Base-by-base conservation (phyloP, 1,139 yeast genomes). In the Magnusiomyces sp. region DNA sequence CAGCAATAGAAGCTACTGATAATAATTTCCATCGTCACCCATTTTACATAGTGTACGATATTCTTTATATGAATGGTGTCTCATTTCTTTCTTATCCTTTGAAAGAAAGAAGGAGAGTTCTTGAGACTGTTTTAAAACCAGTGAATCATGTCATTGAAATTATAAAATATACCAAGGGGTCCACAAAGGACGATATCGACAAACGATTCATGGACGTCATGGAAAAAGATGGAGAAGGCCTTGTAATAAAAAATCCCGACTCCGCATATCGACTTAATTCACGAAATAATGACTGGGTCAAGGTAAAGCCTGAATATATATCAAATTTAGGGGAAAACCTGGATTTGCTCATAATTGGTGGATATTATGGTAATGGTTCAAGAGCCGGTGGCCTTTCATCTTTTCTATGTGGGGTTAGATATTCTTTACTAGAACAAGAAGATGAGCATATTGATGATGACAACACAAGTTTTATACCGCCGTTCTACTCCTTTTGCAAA, bases 271-370 rank as follows among this genome's bases (percentile, higher is more conserved):
- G 68, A 5, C 73, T 85, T 13, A 89, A 80, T 19, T 74, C 73
- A 45, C 69, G 90, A 49, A 73, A 74, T 44, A 74, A 74, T 31
- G 69, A 73, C 19, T 90, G 97, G 96, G 71, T 87, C 29, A 92
- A 92, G 61, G 77, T 90, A 1, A 92, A 92, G 63, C 97, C 97
- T 0, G 96, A 90, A 58, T 90, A 89, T 62, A 70, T 89, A 52
- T 84, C 81, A 53, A 88, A 84, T 49, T 85, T 85, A 65, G 95
- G 95, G 7, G 95, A 88, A 55, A 85, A 85, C 58, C 70, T 90
- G 56, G 98, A 92, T 65, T 65, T 89, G 44, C 72, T 81, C 1
- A 77, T 92, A 0, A 79, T 90, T 52, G 97, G 97, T 0, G 83
- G 83, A 49, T 80, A 77, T 49, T 80, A 81, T 13, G 90, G 87